Base-by-base conservation (phyloP, 495 filamentous ascomycete genomes). In the Penicillium silybi region DNA sequence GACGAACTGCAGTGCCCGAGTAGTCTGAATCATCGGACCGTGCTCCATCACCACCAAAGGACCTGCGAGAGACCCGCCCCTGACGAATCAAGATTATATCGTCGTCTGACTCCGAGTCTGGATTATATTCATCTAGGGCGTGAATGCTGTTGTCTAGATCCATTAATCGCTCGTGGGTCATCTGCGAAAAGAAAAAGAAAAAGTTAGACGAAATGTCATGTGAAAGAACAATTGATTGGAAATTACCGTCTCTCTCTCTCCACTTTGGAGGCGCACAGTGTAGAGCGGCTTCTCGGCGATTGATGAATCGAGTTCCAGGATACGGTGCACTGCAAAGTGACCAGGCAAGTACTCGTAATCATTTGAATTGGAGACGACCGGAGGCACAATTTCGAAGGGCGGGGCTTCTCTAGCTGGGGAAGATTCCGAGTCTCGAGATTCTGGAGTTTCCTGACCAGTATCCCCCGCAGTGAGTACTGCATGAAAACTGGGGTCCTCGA, bases 301-400 rank as follows among this genome's bases (percentile, higher is more conserved):
- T 48, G 11, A 57, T 49, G 60, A 53, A 8, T 68, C 54, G 27
- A 76, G 63, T 15, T 63, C 57, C 44, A 80, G 53, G 17, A 83
- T 61, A 9, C 61, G 57, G 29, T 64, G 64, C 22, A 74, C 71
- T 3, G 58, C 60, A 46, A 65, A 72, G 50, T 80, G 73, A 7
- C 74, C 79, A n/a, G 64, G 65, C 9, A 78, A 69, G 44, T 65
- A 69, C 26, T 75, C 61, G 54, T 81, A 84, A 46, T 81, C 76
- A 48, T 71, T 68, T 3, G 54, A 49, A n/a, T 71, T 58, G 18
- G 10, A 4, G 4, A 63, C 46, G 19, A 74, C 57, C 0, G 46
- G 40, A 8, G 77, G 76, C 8, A 81, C 63, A 13, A 65, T 42
- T 27, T 75, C 57, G 17, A 81, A 62, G 55, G 38, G 69, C 2